Percentiles rank a stretch among this genome's conserved stretches.
Evolutionary conservation across 352 stramenopile species (phyloP).

Genomic region (Elongisporangium anandrum): DNA sequence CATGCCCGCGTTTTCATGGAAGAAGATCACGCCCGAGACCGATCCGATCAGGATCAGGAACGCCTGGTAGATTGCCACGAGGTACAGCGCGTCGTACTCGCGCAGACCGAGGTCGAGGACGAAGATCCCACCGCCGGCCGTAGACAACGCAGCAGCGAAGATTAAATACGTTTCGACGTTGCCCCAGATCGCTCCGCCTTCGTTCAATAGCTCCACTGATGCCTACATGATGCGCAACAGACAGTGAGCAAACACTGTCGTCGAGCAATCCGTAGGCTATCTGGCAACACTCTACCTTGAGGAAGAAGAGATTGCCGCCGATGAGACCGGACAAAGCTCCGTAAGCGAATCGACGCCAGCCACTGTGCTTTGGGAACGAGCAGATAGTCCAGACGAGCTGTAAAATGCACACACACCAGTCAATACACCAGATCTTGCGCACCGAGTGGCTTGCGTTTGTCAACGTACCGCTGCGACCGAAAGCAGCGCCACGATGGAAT

Average conservation of each 20-base stretch:
- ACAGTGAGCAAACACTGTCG: conserved; percentile 1
- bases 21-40: conserved; percentile 84
- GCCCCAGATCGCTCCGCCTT: conserved; percentile 66
- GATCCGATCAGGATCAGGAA: conserved; percentile 85
- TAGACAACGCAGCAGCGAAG: conserved; percentile 52
- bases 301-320: conserved; percentile 84
- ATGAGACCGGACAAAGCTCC: conserved; percentile 74
- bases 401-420: neutral
- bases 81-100: conserved; percentile 84
- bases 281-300: conserved; percentile 50
- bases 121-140: conserved; percentile 75
- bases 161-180: conserved; percentile 74
- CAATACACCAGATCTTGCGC: neutral
- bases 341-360: conserved; percentile 76
- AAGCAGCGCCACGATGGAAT: conserved; percentile 39
- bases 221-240: conserved; percentile 25
- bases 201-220: conserved; percentile 72
- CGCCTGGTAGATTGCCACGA: conserved; percentile 82
- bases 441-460: neutral
- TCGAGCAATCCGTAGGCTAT: conserved; percentile 5
- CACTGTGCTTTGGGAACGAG: conserved; percentile 54
- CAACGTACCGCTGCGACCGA: conserved; percentile 38
- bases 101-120: conserved; percentile 67
- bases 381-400: conserved; percentile 77
- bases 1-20: conserved; percentile 83